phyloP scores from a whole-genome alignment of 2,329 filamentous ascomycete genomes.

The Penicillium sp. region DNA sequence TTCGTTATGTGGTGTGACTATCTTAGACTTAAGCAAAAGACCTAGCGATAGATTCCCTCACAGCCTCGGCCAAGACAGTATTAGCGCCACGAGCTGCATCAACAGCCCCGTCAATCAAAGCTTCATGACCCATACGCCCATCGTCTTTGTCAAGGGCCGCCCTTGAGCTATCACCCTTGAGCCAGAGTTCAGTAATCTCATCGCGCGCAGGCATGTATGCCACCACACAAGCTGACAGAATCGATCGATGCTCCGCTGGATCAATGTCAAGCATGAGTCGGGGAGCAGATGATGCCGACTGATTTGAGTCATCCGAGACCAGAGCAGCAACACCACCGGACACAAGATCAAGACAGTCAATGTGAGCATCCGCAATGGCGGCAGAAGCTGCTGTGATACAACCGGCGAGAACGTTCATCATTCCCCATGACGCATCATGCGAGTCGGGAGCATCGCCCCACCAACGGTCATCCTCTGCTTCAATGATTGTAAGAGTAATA shows the following conservation, averaged over 20 bases:
- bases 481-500: constrained; percentile 85
- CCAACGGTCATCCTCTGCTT: constrained; percentile 81
- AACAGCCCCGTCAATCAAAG: constrained; percentile 61
- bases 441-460: constrained; percentile 55
- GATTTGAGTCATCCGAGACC: constrained; percentile 46
- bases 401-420: constrained; percentile 86
- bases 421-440: constrained; percentile 69
- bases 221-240: constrained; percentile 82
- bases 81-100: constrained; percentile 60
- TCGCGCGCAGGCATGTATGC: constrained; percentile 83
- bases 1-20: constrained; percentile 18
- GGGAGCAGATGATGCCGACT: constrained; percentile 22
- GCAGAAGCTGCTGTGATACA: constrained; percentile 93
- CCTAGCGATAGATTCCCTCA: constrained; percentile 56
- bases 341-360: constrained; percentile 90
- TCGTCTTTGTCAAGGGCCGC: constrained; percentile 30
- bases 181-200: constrained; percentile 92
- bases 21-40: constrained; percentile 26
- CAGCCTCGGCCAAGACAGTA: constrained; percentile 59
- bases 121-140: constrained; percentile 45
- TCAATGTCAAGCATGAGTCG: constrained; percentile 71
- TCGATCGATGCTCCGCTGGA: constrained; percentile 71
- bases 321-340: constrained; percentile 85
- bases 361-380: constrained; percentile 88
- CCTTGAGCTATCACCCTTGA: constrained; percentile 66